These are phyloP conservation scores for Diospyros lotus DNA, from an alignment of 148 eudicot species.

Conservation along the genomic window DNA sequence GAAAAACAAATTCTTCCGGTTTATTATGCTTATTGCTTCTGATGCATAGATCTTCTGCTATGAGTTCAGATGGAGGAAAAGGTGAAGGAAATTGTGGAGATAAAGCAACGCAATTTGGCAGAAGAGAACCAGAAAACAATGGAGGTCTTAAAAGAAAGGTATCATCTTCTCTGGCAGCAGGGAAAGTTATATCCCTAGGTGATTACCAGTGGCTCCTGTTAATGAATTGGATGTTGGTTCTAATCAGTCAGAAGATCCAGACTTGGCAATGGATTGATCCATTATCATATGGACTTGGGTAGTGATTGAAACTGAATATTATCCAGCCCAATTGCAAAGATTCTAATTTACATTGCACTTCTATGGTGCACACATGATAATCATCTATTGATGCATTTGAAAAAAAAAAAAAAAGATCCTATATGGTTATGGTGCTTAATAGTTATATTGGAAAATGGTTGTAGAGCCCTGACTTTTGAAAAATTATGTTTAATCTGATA, in stretches of 20 bases:
- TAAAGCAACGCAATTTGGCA: conserved; percentile 96
- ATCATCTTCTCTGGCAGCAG: conserved; percentile 11
- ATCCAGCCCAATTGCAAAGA: neutral
- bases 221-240: neutral
- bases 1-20: neutral
- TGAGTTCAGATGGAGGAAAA: conserved; percentile 89
- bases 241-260: neutral
- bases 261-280: neutral
- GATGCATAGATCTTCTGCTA: conserved; percentile 1
- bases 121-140: conserved; percentile 95
- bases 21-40: neutral
- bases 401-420: too few relatives aligned
- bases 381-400: neutral
- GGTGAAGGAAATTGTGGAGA: conserved; percentile 95
- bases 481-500: neutral
- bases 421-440: too few relatives aligned
- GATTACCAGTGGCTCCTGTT: neutral
- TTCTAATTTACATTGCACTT: neutral
- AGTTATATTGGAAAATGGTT: too few relatives aligned
- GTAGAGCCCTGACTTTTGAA: too few relatives aligned
- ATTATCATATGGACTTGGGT: neutral
- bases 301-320: neutral
- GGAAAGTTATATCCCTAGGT: neutral
- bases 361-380: neutral
- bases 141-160: conserved; percentile 95